A percentile compares a stretch with the other conserved stretches of the same genome.
phyloP scores from a whole-genome alignment of 306 rosid genomes.

The Vigna hirtella region DNA sequence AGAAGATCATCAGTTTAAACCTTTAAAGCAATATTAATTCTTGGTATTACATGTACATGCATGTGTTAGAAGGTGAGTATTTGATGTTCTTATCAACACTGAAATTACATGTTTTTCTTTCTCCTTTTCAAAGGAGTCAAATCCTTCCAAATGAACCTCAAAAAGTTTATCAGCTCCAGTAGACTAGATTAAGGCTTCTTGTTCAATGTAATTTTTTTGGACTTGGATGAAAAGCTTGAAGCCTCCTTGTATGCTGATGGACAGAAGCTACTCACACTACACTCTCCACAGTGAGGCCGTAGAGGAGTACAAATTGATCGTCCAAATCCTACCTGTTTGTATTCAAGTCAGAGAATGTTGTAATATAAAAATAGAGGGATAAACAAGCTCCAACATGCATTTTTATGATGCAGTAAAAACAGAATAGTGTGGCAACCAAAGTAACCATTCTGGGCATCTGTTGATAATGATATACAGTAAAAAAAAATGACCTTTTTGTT shows the following conservation, averaged over 20 bases:
- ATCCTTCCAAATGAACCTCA: neutral
- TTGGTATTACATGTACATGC: neutral
- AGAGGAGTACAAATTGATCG: slow-evolving; percentile 80
- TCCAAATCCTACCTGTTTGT: slow-evolving; percentile 81
- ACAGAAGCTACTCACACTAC: slow-evolving; percentile 66
- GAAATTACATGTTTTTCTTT: too few relatives aligned
- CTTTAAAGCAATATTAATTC: neutral
- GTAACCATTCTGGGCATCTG: slow-evolving; percentile 13
- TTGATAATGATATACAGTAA: neutral
- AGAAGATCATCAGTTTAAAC: neutral
- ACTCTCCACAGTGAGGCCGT: slow-evolving; percentile 75
- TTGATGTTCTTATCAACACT: neutral
- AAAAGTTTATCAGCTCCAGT: neutral
- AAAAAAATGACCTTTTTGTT: too few relatives aligned
- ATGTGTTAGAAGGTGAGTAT: neutral
- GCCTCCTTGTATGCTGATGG: slow-evolving; percentile 80
- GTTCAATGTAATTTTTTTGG: slow-evolving; percentile 49
- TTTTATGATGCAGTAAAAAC: neutral
- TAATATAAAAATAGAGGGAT: neutral
- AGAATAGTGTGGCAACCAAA: neutral
- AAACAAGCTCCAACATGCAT: neutral
- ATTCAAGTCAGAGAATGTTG: slow-evolving; percentile 17
- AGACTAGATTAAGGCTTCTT: slow-evolving; percentile 42
- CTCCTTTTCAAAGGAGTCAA: neutral
- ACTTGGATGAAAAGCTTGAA: slow-evolving; percentile 57